phyloP scores from a whole-genome alignment of 164 flowering plant genomes.

The Kingdonia uniflora region DNA sequence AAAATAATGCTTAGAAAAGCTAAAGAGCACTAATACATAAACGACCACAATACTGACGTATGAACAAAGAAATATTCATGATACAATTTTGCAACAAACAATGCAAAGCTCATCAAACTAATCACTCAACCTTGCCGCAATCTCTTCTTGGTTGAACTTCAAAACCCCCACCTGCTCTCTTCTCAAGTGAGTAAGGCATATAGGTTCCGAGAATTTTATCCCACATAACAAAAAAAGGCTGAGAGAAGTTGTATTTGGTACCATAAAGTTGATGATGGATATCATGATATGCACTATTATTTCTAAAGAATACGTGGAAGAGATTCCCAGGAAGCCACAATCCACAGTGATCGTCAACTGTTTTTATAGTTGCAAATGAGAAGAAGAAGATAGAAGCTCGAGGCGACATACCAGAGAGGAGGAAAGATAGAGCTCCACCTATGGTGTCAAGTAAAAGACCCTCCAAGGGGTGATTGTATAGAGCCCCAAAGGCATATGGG shows the following conservation, averaged over 20 bases:
- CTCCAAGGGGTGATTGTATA: constrained; percentile 86
- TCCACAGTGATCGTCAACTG: constrained; percentile 93
- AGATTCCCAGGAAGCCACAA: constrained; percentile 82
- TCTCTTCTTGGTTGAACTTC: constrained; percentile 49
- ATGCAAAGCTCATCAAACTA: not conserved
- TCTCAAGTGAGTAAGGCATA: constrained; percentile 78
- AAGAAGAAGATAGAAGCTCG: constrained; percentile 80
- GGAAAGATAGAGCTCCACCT: constrained; percentile 82
- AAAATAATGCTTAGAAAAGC: not conserved
- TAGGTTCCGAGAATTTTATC: constrained; percentile 82
- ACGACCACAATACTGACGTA: no score
- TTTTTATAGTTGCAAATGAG: constrained; percentile 83
- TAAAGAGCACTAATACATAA: no score
- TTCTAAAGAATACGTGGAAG: constrained; percentile 63
- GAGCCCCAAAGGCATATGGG: constrained; percentile 89
- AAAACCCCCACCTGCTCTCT: constrained; percentile 66
- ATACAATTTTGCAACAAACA: not conserved
- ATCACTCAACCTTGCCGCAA: constrained; percentile 3
- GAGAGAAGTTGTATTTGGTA: constrained; percentile 82
- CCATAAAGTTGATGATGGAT: constrained; percentile 89
- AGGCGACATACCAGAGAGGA: constrained; percentile 87
- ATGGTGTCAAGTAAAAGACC: constrained; percentile 77
- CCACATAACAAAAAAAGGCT: constrained; percentile 89
- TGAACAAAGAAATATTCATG: not conserved
- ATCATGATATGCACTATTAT: constrained; percentile 89